Percentiles rank a stretch among this genome's conserved stretches.
Evolutionary conservation across 345 rosid species (phyloP).

Genomic region (Melaleuca alternifolia): DNA sequence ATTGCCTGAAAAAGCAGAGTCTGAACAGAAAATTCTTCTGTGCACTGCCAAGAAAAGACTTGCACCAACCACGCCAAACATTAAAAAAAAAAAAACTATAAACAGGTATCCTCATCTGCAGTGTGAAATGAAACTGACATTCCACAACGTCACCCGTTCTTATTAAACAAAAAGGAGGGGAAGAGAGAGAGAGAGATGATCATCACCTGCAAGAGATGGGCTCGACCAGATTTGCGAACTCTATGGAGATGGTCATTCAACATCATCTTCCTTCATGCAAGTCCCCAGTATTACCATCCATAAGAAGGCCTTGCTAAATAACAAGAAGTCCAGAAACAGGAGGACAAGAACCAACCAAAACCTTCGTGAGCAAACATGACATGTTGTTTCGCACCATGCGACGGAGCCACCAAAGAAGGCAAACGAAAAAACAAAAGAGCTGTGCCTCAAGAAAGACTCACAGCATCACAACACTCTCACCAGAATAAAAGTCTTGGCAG

Average conservation of each 20-base stretch:
- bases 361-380: background rate
- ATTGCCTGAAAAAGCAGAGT: background rate
- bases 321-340: background rate
- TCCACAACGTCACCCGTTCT: background rate
- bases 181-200: background rate
- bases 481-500: background rate
- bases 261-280: slow-evolving; percentile 26
- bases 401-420: slow-evolving; percentile 20
- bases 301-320: slow-evolving; percentile 1
- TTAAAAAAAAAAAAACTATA: background rate
- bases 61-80: background rate
- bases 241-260: slow-evolving; percentile 40
- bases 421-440: background rate
- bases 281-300: slow-evolving; percentile 18
- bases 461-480: background rate
- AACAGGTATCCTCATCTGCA: background rate
- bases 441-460: background rate
- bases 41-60: background rate
- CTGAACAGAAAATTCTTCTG: background rate
- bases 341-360: background rate
- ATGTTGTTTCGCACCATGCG: background rate
- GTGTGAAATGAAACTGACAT: background rate
- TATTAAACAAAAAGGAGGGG: background rate
- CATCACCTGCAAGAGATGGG: slow-evolving; percentile 38
- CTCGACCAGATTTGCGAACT: slow-evolving; percentile 16